Evolutionary conservation across 352 stramenopile genomes (phyloP).

Genomic region (Globisporangium carolinianum): DNA sequence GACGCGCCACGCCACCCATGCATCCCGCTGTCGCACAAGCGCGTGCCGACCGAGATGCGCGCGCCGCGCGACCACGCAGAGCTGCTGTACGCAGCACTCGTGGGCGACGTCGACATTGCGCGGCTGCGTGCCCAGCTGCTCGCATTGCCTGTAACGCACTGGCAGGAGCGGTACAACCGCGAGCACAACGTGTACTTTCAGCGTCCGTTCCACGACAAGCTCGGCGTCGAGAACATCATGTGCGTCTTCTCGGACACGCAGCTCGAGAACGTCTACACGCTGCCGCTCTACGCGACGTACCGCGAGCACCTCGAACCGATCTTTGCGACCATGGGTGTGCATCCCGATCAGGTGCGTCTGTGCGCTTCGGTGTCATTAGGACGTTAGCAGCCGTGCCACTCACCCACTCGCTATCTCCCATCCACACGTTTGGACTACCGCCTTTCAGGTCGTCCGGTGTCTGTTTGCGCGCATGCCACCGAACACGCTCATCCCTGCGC

Average conservation of each 20-base stretch:
- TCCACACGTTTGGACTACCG: neutral
- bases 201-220: constrained; percentile 91
- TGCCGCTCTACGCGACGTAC: constrained; percentile 85
- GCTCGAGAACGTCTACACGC: constrained; percentile 85
- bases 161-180: constrained; percentile 40
- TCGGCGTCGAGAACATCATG: constrained; percentile 94
- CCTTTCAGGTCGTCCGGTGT: constrained; percentile 75
- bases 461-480: constrained; percentile 91
- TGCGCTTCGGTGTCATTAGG: neutral
- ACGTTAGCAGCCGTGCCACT: neutral
- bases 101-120: constrained; percentile 30
- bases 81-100: constrained; percentile 35
- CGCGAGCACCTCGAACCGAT: constrained; percentile 49
- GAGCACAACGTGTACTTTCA: constrained; percentile 83
- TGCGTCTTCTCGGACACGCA: constrained; percentile 96
- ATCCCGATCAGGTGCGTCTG: constrained; percentile 20
- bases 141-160: constrained; percentile 26
- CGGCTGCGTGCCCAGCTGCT: constrained; percentile 28
- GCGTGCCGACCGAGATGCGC: constrained; percentile 46
- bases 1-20: constrained; percentile 25
- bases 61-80: constrained; percentile 25
- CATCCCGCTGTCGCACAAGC: constrained; percentile 47
- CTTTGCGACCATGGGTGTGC: constrained; percentile 52
- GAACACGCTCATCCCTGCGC: constrained; percentile 89
- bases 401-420: neutral